phyloP scores from a whole-genome alignment of 805 yeast species.

The Starmerella floris region DNA sequence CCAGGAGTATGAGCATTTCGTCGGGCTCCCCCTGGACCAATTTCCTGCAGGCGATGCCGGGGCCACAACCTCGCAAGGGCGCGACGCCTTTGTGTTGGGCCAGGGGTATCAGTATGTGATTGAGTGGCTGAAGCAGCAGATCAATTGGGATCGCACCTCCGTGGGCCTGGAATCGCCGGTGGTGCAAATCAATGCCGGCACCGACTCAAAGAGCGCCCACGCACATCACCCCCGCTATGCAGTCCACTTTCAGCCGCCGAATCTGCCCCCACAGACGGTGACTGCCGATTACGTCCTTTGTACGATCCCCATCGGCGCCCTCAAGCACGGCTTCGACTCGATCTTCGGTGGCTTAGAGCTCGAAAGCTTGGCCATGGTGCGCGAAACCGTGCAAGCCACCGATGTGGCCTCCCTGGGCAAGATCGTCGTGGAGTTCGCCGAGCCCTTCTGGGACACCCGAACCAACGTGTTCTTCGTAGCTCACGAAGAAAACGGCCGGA shows the following conservation, averaged over 20 bases:
- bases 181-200: conserved; percentile 15
- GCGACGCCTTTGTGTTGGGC: conserved; percentile 53
- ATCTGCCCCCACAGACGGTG: conserved; percentile 12
- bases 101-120: conserved; percentile 30
- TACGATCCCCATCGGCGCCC: conserved; percentile 64
- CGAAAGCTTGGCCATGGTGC: conserved; percentile 28
- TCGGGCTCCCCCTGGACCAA: conserved; percentile 54
- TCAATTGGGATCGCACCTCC: conserved; percentile 25
- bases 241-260: neutral
- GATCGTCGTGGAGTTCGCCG: conserved; percentile 52
- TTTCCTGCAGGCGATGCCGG: conserved; percentile 54
- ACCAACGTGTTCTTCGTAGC: conserved; percentile 24
- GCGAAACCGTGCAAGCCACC: conserved; percentile 35
- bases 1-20: conserved; percentile 63
- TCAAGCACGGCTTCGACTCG: conserved; percentile 27
- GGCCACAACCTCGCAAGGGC: conserved; percentile 43
- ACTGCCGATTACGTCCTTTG: conserved; percentile 48
- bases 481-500: conserved; percentile 38
- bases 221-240: neutral
- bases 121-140: conserved; percentile 33
- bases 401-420: conserved; percentile 63
- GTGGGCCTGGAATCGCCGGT: conserved; percentile 36
- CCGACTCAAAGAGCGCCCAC: neutral
- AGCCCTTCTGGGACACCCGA: conserved; percentile 44
- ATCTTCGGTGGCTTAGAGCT: neutral